Conservation (phyloP, 2,329 filamentous ascomycete species). For the Alternaria sp. region DNA sequence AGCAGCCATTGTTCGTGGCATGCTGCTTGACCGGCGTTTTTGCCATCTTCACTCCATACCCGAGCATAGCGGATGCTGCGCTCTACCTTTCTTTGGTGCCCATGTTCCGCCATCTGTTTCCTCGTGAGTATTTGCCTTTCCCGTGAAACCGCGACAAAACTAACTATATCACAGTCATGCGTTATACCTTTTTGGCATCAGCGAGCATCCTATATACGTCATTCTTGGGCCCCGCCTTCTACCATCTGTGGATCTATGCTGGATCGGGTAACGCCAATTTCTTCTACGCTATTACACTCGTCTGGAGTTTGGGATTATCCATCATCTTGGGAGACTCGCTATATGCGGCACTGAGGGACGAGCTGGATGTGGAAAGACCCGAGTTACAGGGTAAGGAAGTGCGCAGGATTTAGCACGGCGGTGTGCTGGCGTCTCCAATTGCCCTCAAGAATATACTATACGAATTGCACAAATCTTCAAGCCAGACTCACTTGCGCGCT, state of each 20-base stretch:
- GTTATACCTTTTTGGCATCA: constrained; percentile 88
- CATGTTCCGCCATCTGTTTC: constrained; percentile 90
- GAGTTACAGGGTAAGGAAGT: constrained; percentile 90
- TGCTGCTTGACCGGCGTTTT: constrained; percentile 88
- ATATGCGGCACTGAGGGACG: constrained; percentile 88
- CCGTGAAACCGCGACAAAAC: not conserved
- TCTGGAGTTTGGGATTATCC: constrained; percentile 92
- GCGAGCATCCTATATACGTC: constrained; percentile 87
- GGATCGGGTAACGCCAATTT: constrained; percentile 99
- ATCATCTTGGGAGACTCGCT: constrained; percentile 87
- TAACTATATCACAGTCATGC: constrained; percentile 70
- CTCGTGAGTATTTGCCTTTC: constrained; percentile 63
- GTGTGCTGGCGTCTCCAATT: not conserved
- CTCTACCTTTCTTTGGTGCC: constrained; percentile 85
- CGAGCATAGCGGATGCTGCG: constrained; percentile 88
- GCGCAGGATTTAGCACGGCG: constrained; percentile 72
- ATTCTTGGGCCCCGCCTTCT: constrained; percentile 92
- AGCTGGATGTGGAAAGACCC: constrained; percentile 91
- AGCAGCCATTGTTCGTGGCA: constrained; percentile 86
- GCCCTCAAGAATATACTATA: not conserved
- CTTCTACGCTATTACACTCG: constrained; percentile 98
- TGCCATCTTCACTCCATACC: constrained; percentile 96
- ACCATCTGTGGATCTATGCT: constrained; percentile 97
- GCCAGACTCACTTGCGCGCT: not conserved
- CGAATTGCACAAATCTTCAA: not conserved